Conservation (phyloP, 1,139 yeast species). For the Casaregolazyma suthepensis region DNA sequence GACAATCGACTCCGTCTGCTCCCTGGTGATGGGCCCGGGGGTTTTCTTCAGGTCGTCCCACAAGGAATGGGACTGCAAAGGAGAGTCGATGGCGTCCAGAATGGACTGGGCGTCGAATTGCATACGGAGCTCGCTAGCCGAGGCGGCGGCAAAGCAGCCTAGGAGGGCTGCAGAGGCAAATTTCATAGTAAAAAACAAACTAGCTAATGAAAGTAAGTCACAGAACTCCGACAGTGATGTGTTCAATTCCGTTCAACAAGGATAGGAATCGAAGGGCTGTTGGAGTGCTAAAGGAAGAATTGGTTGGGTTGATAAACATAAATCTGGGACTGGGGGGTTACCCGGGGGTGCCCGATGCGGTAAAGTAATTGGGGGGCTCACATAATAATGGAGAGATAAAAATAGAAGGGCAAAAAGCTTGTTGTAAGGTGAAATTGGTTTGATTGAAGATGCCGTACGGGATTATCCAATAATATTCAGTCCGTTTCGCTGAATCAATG, state of each 20-base stretch:
- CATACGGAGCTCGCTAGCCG: not conserved
- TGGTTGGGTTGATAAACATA: not conserved
- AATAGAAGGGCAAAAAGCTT: too few species aligned
- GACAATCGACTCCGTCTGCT: constrained; percentile 1
- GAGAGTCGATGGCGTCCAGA: not conserved
- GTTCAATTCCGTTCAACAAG: not conserved
- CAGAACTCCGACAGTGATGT: not conserved
- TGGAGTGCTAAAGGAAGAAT: not conserved
- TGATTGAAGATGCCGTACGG: not conserved
- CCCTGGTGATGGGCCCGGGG: not conserved
- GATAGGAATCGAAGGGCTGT: not conserved
- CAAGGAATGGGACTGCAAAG: not conserved
- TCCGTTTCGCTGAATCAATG: not conserved
- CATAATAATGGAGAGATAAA: not conserved
- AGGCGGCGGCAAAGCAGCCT: not conserved
- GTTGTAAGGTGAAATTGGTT: too few species aligned
- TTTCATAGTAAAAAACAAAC: not conserved
- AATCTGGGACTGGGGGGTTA: not conserved
- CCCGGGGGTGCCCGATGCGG: not conserved
- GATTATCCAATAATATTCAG: too few species aligned
- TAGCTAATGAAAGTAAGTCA: not conserved
- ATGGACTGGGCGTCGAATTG: not conserved
- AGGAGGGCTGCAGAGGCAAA: not conserved
- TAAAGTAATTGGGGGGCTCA: not conserved
- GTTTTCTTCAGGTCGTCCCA: not conserved